These are phyloP conservation scores for Xanthoparmelia taractica DNA, from an alignment of 495 filamentous ascomycete species.

Conservation along the genomic window DNA sequence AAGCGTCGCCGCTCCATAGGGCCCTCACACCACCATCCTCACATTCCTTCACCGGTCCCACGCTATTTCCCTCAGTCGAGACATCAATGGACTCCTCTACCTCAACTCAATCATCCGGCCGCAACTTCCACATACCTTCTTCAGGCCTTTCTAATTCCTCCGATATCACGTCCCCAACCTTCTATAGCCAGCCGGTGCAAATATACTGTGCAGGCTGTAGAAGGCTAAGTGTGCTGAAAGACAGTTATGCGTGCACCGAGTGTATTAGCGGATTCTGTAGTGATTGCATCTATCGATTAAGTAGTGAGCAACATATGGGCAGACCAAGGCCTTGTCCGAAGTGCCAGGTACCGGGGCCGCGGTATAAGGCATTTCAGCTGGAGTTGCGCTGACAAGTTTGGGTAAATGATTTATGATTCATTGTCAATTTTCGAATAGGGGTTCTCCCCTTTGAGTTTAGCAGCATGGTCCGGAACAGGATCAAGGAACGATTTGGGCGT, in stretches of 20 bases:
- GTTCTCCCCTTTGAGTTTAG: not conserved
- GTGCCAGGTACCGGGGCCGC: slow-evolving; percentile 42
- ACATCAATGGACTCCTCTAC: slow-evolving; percentile 48
- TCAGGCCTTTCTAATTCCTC: slow-evolving; percentile 43
- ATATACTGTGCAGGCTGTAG: slow-evolving; percentile 85
- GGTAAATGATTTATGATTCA: not conserved
- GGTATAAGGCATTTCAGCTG: slow-evolving; percentile 49
- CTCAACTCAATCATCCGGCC: slow-evolving; percentile 36
- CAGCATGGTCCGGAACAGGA: not conserved
- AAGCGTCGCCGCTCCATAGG: slow-evolving; percentile 79
- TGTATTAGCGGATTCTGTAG: slow-evolving; percentile 88
- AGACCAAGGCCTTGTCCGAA: slow-evolving; percentile 44
- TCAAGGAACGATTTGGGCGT: not conserved
- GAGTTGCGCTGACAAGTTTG: slow-evolving; percentile 39
- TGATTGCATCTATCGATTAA: slow-evolving; percentile 73
- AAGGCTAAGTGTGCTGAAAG: slow-evolving; percentile 60
- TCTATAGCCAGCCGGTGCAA: slow-evolving; percentile 53
- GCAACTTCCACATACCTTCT: slow-evolving; percentile 58
- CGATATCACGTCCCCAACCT: slow-evolving; percentile 40
- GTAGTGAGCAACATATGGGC: slow-evolving; percentile 42
- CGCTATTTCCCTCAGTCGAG: slow-evolving; percentile 82
- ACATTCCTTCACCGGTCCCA: slow-evolving; percentile 54
- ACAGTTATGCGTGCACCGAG: slow-evolving; percentile 86
- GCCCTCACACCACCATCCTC: slow-evolving; percentile 74
- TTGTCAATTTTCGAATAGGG: not conserved